phyloP scores from a whole-genome alignment of 2,329 filamentous ascomycete species.

The Phaeophleospora eucalypticola region DNA sequence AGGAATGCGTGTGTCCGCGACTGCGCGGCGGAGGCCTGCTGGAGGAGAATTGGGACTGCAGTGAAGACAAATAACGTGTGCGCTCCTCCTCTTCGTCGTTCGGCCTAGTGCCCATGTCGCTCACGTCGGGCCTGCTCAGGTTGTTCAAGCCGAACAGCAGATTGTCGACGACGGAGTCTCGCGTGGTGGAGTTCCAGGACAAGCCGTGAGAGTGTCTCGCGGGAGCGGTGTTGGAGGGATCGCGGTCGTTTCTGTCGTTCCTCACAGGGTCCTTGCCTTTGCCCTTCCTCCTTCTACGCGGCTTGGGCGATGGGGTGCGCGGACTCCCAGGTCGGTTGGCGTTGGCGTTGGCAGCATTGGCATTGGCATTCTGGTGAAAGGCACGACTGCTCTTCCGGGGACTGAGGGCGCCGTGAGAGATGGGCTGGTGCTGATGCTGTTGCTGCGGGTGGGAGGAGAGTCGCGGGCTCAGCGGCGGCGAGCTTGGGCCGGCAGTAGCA shows the following conservation, averaged over 20 bases:
- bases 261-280: conserved; percentile 20
- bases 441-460: too few species aligned
- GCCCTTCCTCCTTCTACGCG: neutral
- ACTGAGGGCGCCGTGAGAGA: neutral
- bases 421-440: too few species aligned
- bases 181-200: conserved; percentile 71
- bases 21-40: conserved; percentile 35
- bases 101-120: conserved; percentile 6
- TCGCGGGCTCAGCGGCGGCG: neutral
- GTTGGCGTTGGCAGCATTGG: too few species aligned
- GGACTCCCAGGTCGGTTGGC: too few species aligned
- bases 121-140: conserved; percentile 47
- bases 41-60: conserved; percentile 10
- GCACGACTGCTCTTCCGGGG: neutral
- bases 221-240: conserved; percentile 1
- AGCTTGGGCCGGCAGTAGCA: neutral
- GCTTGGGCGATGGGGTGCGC: neutral
- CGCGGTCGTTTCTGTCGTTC: conserved; percentile 2
- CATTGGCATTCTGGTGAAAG: too few species aligned
- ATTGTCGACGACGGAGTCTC: conserved; percentile 90
- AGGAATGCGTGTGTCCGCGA: conserved; percentile 58
- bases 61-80: conserved; percentile 16
- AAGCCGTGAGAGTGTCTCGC: conserved; percentile 71
- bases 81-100: conserved; percentile 16
- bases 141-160: conserved; percentile 92